Base-by-base conservation (phyloP, 768 basidiomycete genomes). In the Suillus spraguei region DNA sequence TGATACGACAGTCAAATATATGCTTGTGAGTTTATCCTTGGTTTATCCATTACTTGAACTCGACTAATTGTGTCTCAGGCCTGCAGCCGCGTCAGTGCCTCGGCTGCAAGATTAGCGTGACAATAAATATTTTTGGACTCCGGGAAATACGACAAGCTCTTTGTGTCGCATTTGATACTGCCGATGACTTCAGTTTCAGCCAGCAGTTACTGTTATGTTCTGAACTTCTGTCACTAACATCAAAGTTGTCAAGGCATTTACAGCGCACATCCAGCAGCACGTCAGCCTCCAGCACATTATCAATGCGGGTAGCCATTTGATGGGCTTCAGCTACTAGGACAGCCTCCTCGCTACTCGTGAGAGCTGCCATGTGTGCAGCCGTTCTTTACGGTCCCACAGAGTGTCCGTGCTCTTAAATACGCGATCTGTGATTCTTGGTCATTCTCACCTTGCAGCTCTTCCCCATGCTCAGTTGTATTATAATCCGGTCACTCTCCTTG, bases 401-500 rank as follows among this genome's bases (percentile, higher is more conserved):
- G 61, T 20, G 60, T 33, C 36, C 13, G 35, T 38, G 44, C 53
- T 62, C 41, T 39, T 64, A 63, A 63, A 63, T 64, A 61, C 46
- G 20, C 7, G 28, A 3, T 52, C 63, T 24, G 70, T 61, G 61
- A 61, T 65, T 47, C 35, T 59, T 4, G 33, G 0, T n/a, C 16
- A 36, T 68, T 64, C 64, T 64, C 63, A 59, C 60, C 52, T 63
- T 28, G 32, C 20, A 17, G 22, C 39, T 63, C 62, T n/a, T 32
- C 41, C 62, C 36, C 46, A 66, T 63, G 68, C n/a, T 56, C 50
- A 39, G 42, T 53, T 24, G 22, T 63, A 46, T 65, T 65, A 63
- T 67, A 64, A 61, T 63, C 47, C 55, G 59, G 53, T 58, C 41
- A 46, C 50, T 49, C 60, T 11, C 28, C 22, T 53, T 41, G 53